Conservation (phyloP, 805 yeast species). For the Metschnikowia bowlesiae region DNA sequence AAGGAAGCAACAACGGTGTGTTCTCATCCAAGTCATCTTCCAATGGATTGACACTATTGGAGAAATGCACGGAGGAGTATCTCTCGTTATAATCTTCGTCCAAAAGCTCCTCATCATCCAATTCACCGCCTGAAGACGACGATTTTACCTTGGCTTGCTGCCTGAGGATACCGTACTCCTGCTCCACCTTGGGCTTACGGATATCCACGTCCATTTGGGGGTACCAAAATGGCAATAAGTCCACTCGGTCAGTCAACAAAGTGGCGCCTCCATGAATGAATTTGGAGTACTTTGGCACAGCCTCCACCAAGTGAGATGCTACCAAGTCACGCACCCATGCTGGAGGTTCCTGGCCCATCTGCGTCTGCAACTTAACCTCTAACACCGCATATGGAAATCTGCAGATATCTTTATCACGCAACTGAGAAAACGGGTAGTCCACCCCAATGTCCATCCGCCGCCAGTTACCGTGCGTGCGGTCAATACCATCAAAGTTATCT, state of each 20-base stretch:
- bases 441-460: conserved; percentile 98
- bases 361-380: conserved; percentile 96
- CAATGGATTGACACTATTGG: conserved; percentile 42
- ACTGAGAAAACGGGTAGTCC: conserved; percentile 88
- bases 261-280: conserved; percentile 96
- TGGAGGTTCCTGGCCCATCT: conserved; percentile 98
- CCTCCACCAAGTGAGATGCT: conserved; percentile 90
- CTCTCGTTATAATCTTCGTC: conserved; percentile 27
- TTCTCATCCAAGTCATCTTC: conserved; percentile 49
- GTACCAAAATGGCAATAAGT: conserved; percentile 91
- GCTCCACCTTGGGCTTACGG: conserved; percentile 71
- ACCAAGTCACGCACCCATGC: conserved; percentile 94
- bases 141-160: conserved; percentile 27
- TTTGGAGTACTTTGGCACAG: conserved; percentile 96
- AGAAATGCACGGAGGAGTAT: conserved; percentile 38
- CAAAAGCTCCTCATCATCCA: conserved; percentile 67
- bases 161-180: conserved; percentile 61
- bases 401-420: conserved; percentile 79
- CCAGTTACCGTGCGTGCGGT: conserved; percentile 92
- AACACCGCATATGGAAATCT: conserved; percentile 96
- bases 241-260: conserved; percentile 77
- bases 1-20: conserved; percentile 40
- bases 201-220: conserved; percentile 97
- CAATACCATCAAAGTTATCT: conserved; percentile 90
- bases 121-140: conserved; percentile 49